Base-by-base conservation (phyloP, 768 basidiomycete genomes). In the Russula virescens region DNA sequence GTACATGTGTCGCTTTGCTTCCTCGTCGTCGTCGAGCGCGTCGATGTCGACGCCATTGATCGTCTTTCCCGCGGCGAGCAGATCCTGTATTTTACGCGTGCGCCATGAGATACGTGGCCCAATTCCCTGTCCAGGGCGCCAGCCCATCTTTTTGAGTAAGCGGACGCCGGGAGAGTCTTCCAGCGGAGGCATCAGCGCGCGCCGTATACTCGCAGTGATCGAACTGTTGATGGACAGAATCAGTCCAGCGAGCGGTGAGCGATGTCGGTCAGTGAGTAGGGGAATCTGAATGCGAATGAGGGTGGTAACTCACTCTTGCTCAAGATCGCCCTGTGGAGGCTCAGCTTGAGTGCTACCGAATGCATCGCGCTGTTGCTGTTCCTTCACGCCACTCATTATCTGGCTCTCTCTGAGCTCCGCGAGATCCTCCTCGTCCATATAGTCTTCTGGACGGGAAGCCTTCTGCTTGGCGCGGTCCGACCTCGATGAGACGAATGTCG, bases 351-450 rank as follows among this genome's bases (percentile, higher is more conserved):
- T 83, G 0, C 80, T 81, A n/a, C 81, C 83, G 0, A 83, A 74
- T 66, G 88, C 84, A 81, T 87, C 88, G 67, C 89, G 82, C 40
- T 95, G 89, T 14, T 64, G 63, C 14, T 87, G 86, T 42, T 87
- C 89, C 69, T 91, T 88, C 4, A 94, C 83, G 10, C 97, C 73
- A 21, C 81, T 83, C 67, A 58, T 66, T 13, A 68, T 51, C 51
- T 86, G 80, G 66, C 82, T 83, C 45, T 94, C 91, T 38, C 81
- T 83, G 63, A 89, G 73, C 64, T 92, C 92, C 49, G 89, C 85
- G 18, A 98, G 77, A 72, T 98, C 97, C 75, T 99, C 97, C 47
- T 98, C 97, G 75, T 99, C 97, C 97, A 99, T 98, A 71, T 92
- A 98, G 71, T 97, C 94, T 74, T 96, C 92, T 0, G 93, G 88